Evolutionary conservation across 257 asterid species (phyloP).

Genomic region (Striga asiatica): DNA sequence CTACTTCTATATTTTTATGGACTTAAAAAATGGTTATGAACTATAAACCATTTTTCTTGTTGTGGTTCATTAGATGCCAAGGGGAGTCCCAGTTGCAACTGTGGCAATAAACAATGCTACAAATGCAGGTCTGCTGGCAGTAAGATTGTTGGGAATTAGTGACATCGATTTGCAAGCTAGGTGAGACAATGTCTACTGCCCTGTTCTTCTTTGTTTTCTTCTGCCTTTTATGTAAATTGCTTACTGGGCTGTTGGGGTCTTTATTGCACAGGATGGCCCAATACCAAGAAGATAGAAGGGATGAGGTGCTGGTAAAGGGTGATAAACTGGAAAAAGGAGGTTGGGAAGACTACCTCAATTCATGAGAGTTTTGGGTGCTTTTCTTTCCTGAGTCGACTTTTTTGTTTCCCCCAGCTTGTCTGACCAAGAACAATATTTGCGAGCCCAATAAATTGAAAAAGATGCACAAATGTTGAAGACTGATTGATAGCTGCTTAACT

Average conservation of each 20-base stretch:
- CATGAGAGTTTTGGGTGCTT: constrained; percentile 13
- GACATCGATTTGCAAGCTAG: constrained; percentile 69
- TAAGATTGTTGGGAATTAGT: constrained; percentile 66
- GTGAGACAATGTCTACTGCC: constrained; percentile 19
- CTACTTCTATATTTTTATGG: background rate
- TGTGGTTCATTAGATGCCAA: constrained; percentile 64
- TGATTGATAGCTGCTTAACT: too few species aligned
- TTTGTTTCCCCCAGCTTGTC: too few species aligned
- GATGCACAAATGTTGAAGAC: background rate
- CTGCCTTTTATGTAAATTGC: background rate
- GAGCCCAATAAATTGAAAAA: background rate
- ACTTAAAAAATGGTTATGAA: background rate
- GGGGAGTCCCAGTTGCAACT: constrained; percentile 96
- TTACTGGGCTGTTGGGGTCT: background rate
- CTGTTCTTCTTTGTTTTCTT: background rate
- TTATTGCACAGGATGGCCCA: constrained; percentile 59
- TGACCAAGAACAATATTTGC: background rate
- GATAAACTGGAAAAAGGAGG: constrained; percentile 61
- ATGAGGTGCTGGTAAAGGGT: constrained; percentile 67
- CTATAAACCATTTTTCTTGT: background rate
- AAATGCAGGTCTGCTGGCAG: constrained; percentile 89
- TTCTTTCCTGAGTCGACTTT: background rate
- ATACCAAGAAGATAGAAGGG: constrained; percentile 72
- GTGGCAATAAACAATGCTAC: constrained; percentile 90
- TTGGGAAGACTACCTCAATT: constrained; percentile 69